A percentile compares a stretch with the other conserved stretches of the same genome.
phyloP scores from a whole-genome alignment of 73 alveolate genomes.

The Effrenium voratum region DNA sequence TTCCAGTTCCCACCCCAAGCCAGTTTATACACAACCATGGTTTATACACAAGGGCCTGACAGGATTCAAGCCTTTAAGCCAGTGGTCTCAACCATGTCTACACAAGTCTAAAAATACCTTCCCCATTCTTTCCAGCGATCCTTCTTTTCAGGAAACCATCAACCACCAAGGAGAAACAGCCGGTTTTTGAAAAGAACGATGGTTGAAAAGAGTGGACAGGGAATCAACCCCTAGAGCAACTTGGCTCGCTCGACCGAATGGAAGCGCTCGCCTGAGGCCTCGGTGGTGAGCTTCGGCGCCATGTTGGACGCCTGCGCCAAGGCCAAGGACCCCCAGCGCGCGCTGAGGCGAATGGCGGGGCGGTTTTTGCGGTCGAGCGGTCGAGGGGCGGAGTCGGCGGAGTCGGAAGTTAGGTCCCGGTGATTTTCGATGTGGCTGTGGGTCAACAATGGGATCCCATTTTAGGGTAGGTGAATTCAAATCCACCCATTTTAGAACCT shows the following conservation, averaged over 20 bases:
- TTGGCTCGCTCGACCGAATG: neutral
- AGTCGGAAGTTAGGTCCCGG: neutral
- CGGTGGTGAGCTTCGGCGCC: constrained; percentile 61
- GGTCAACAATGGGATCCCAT: neutral
- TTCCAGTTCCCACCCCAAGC: too few relatives aligned
- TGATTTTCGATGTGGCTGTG: neutral
- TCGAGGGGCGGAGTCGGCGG: neutral
- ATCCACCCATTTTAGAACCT: neutral
- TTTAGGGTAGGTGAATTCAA: neutral
- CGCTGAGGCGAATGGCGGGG: neutral
- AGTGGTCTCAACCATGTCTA: neutral
- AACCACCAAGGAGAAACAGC: too few relatives aligned
- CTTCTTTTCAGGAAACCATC: too few relatives aligned
- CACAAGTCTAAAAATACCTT: neutral
- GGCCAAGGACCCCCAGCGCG: constrained; percentile 11
- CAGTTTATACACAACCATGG: too few relatives aligned
- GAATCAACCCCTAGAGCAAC: neutral
- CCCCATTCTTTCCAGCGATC: neutral
- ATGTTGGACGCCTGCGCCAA: constrained; percentile 66
- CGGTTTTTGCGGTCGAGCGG: neutral
- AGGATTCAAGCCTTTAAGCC: too few relatives aligned
- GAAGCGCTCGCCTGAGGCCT: neutral
- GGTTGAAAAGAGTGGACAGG: neutral
- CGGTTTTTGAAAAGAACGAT: too few relatives aligned
- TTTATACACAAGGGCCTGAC: too few relatives aligned